Percentiles rank a stretch among this genome's conserved stretches.
These are phyloP conservation scores for Dryas octopetala DNA, from an alignment of 306 rosid genomes.

Conservation along the genomic window DNA sequence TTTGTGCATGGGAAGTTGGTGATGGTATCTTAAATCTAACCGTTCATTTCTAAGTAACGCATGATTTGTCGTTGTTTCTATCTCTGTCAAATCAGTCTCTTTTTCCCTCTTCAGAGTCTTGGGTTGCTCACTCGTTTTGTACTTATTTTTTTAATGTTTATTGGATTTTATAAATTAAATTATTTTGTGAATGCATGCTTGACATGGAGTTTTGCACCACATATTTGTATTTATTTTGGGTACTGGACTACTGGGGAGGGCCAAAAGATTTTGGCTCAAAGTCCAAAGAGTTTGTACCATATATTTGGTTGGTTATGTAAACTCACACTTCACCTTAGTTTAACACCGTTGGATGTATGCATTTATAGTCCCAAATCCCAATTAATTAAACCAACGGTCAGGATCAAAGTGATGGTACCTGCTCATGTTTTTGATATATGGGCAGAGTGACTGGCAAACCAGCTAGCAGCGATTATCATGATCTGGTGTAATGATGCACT, in stretches of 20 bases:
- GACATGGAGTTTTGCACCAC: background rate
- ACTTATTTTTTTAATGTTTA: background rate
- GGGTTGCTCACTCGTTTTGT: constrained; percentile 25
- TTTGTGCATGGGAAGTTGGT: constrained; percentile 22
- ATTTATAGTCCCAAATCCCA: background rate
- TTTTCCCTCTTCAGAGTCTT: constrained; percentile 16
- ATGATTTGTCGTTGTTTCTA: background rate
- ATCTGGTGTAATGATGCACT: background rate
- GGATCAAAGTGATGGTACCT: background rate
- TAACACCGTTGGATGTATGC: constrained; percentile 35
- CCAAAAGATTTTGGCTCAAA: too few relatives aligned
- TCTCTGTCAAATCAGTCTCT: background rate
- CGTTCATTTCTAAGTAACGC: constrained; percentile 1
- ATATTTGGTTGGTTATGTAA: background rate
- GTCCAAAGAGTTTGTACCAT: background rate
- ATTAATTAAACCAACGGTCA: constrained; percentile 26
- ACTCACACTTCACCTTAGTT: background rate
- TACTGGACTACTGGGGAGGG: too few relatives aligned
- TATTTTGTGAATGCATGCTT: background rate
- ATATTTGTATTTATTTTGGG: too few relatives aligned
- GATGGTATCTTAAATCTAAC: background rate
- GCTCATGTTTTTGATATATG: background rate
- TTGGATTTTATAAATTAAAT: background rate
- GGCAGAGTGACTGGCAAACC: constrained; percentile 18
- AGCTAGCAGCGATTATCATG: background rate